phyloP scores from a whole-genome alignment of 805 yeast species.

The Saccharomycopsis capsularis region DNA sequence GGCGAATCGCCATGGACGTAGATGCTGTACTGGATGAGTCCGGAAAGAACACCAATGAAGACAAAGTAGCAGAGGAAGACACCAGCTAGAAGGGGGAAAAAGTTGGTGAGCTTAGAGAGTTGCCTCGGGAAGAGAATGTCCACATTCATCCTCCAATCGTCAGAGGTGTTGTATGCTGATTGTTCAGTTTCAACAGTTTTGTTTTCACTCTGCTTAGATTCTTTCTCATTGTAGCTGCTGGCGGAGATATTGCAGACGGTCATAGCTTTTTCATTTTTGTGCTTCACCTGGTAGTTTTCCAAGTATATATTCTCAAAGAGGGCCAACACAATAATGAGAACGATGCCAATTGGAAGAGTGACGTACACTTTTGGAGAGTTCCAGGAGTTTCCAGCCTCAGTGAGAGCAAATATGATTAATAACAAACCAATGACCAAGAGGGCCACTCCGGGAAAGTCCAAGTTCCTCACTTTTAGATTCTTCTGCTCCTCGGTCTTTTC shows the following conservation, averaged over 20 bases:
- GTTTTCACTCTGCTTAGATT: not conserved
- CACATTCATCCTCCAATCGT: constrained; percentile 14
- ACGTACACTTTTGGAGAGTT: constrained; percentile 27
- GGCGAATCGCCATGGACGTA: constrained; percentile 28
- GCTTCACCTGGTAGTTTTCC: not conserved
- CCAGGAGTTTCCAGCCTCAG: constrained; percentile 16
- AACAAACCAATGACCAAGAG: constrained; percentile 37
- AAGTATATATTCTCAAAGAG: constrained; percentile 13
- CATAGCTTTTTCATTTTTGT: not conserved
- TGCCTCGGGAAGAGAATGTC: constrained; percentile 28
- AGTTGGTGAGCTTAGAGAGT: constrained; percentile 26
- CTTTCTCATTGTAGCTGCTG: not conserved
- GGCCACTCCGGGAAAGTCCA: constrained; percentile 31
- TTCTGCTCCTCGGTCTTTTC: constrained; percentile 24
- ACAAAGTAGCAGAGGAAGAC: constrained; percentile 24
- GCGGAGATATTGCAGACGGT: no score
- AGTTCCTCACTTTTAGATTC: constrained; percentile 23
- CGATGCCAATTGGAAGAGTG: constrained; percentile 53
- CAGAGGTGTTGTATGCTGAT: not conserved
- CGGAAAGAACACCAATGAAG: constrained; percentile 23
- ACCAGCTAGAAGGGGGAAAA: constrained; percentile 23
- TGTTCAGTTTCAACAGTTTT: not conserved
- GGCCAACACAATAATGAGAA: constrained; percentile 41
- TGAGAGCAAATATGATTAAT: constrained; percentile 21
- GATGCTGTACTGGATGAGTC: constrained; percentile 26